Evolutionary conservation across 1,139 yeast genomes (phyloP).

Genomic region (Kodamaea anthophila): DNA sequence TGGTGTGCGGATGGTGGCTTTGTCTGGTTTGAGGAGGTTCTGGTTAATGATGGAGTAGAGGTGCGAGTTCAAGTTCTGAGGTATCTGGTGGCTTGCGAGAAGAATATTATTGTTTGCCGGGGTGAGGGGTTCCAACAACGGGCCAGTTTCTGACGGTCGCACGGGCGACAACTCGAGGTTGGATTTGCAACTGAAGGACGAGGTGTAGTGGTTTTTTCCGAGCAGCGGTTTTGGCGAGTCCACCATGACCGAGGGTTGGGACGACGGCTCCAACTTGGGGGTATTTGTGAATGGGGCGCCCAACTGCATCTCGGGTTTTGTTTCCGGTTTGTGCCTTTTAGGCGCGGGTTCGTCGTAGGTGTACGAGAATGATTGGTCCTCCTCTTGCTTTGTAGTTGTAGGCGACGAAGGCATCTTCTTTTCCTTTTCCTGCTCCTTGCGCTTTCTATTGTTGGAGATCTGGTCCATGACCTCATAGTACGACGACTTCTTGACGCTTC

Average conservation of each 20-base stretch:
- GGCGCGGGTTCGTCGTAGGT: conserved; percentile 11
- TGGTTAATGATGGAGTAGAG: conserved; percentile 8
- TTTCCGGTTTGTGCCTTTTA: conserved; percentile 13
- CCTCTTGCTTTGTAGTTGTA: conserved; percentile 12
- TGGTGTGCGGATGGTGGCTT: conserved; percentile 19
- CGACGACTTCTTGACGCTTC: conserved; percentile 41
- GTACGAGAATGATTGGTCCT: conserved; percentile 5
- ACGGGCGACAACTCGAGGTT: conserved; percentile 60
- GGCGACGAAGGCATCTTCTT: conserved; percentile 32
- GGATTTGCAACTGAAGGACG: conserved; percentile 62
- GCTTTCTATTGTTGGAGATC: conserved; percentile 14
- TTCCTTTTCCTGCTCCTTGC: conserved; percentile 11
- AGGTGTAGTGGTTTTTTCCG: conserved; percentile 42
- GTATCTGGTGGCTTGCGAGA: conserved; percentile 8
- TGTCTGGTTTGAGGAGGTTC: conserved; percentile 5
- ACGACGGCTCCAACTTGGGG: conserved; percentile 9
- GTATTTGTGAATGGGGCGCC: conserved; percentile 13
- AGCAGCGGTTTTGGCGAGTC: conserved; percentile 37
- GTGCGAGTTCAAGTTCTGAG: conserved; percentile 6
- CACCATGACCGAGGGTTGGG: conserved; percentile 1
- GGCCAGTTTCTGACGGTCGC: conserved; percentile 54
- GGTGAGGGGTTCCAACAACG: conserved; percentile 52
- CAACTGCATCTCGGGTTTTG: conserved; percentile 5
- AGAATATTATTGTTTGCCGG: conserved; percentile 31
- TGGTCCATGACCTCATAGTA: conserved; percentile 45